Conservation (phyloP, 495 filamentous ascomycete genomes). For the Penicillium coprophilum region DNA sequence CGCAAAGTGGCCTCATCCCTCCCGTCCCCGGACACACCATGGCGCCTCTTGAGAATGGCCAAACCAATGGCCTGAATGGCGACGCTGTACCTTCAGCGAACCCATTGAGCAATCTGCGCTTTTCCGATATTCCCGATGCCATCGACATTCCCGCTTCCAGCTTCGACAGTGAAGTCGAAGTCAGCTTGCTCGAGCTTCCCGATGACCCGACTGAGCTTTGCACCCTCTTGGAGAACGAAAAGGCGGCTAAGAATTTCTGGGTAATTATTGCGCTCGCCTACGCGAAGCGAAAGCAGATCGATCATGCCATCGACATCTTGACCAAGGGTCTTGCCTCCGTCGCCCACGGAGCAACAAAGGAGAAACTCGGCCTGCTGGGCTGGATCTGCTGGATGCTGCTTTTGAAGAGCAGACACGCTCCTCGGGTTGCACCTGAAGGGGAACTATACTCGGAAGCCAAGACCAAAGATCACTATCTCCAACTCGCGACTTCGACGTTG, state of each 20-base stretch:
- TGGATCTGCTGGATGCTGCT: conserved; percentile 92
- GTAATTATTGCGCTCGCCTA: conserved; percentile 96
- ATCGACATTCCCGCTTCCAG: conserved; percentile 88
- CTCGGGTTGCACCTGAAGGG: conserved; percentile 68
- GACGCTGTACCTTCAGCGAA: conserved; percentile 26
- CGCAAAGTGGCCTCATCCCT: conserved; percentile 16
- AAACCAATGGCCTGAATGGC: conserved; percentile 51
- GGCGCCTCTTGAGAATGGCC: conserved; percentile 55
- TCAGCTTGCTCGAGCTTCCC: conserved; percentile 82
- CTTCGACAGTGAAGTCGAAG: conserved; percentile 85
- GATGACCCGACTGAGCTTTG: conserved; percentile 97
- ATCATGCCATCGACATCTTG: conserved; percentile 92
- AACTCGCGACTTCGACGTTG: conserved; percentile 81
- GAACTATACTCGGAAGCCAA: conserved; percentile 65
- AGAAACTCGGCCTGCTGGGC: conserved; percentile 80
- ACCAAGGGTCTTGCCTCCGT: conserved; percentile 76
- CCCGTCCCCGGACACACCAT: conserved; percentile 33
- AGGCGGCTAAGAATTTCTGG: conserved; percentile 85
- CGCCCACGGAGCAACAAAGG: conserved; percentile 67
- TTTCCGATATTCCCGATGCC: conserved; percentile 81
- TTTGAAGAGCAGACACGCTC: conserved; percentile 86
- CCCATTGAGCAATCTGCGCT: conserved; percentile 52
- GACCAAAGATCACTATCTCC: conserved; percentile 90
- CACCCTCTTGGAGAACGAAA: conserved; percentile 88
- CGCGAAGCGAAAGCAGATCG: conserved; percentile 88